Percentiles rank a stretch among this genome's conserved stretches.
Evolutionary conservation across 2,329 filamentous ascomycete species (phyloP).

Genomic region (Phaeosphaeria sp.): DNA sequence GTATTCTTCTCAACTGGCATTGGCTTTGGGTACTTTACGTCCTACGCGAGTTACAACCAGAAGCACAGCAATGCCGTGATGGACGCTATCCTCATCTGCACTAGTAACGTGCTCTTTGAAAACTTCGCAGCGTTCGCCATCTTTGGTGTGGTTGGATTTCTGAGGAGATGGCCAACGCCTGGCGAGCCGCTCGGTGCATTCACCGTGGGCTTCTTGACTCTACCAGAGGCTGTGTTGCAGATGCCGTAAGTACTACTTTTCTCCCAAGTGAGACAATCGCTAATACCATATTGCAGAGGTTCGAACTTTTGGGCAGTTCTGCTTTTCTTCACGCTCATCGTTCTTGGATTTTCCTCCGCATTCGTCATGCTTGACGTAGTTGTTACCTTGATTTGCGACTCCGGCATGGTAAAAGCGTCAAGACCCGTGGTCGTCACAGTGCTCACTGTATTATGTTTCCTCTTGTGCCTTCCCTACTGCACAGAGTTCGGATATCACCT

Average conservation of each 20-base stretch:
- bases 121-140: conserved; percentile 59
- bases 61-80: conserved; percentile 66
- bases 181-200: conserved; percentile 61
- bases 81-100: conserved; percentile 64
- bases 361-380: conserved; percentile 67
- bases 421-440: conserved; percentile 59
- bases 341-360: conserved; percentile 65
- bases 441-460: conserved; percentile 59
- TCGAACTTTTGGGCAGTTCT: conserved; percentile 66
- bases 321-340: conserved; percentile 65
- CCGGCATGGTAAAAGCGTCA: conserved; percentile 55
- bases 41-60: conserved; percentile 64
- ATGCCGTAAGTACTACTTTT: conserved; percentile 51
- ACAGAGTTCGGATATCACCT: conserved; percentile 65
- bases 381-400: conserved; percentile 62
- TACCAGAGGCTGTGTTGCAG: conserved; percentile 62
- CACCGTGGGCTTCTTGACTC: conserved; percentile 64
- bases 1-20: conserved; percentile 68
- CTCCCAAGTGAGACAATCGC: not conserved
- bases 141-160: conserved; percentile 64
- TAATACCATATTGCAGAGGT: conserved; percentile 27
- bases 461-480: conserved; percentile 64
- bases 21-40: conserved; percentile 64
- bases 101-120: conserved; percentile 64
- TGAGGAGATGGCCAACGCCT: conserved; percentile 51